Base-by-base conservation (phyloP, 179 eudicot species). In the Kewa caespitosa region DNA sequence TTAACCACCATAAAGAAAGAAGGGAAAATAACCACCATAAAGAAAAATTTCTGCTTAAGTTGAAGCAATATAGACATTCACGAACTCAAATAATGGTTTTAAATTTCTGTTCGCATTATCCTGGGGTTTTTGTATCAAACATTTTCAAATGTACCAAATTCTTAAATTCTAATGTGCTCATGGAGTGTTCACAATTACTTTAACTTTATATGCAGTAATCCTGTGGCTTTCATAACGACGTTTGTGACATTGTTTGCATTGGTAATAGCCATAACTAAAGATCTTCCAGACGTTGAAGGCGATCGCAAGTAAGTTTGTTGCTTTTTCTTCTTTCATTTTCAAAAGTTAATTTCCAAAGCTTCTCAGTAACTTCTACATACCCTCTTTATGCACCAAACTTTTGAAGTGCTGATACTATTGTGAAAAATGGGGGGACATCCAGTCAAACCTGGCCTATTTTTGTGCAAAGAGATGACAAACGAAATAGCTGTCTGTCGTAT, bases 221-320 rank as follows among this genome's bases (percentile, higher is more conserved):
- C 99, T 17, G 99, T 95, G 85, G 91, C 90, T 82, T 95, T 95
- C 86, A 95, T 95, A 79, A 95, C 99, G 67, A 82, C 90, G 38
- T 95, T 95, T 38, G 99, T 95, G 59, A 95, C 99, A 38, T 65
- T 95, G 79, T 95, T 95, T 80, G 99, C 98, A 0, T 86, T 95
- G 84, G 99, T 95, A 75, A 95, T 95, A 81, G 99, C 99, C 84
- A 95, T 95, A 81, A 95, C 99, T 37, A 95, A 95, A 83, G 99
- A 95, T 93, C 99, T 95, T 76, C 96, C 99, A 36, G 99, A 95
- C 76, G 98, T 95, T 63, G 99, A 95, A 88, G 99, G 99, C 54
- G 99, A 95, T 82, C 86, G 97, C 80, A 93, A 93, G 99, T 95
- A 88, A 93, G 99, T 84, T 78, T 30, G 42, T 65, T n/a, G 61